phyloP scores from a whole-genome alignment of 495 filamentous ascomycete genomes.

The Podospora appendiculata region DNA sequence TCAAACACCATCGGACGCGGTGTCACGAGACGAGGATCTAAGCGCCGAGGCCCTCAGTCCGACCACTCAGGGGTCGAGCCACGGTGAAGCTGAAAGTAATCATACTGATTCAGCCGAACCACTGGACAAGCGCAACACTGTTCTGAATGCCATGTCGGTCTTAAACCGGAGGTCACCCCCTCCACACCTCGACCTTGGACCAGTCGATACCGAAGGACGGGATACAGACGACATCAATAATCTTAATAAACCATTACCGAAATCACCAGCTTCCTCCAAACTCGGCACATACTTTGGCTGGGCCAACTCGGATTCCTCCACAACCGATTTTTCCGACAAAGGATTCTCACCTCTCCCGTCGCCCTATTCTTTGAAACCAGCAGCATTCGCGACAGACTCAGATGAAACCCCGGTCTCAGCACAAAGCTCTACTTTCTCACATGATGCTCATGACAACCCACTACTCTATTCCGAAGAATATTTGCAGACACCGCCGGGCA shows the following conservation, averaged over 20 bases:
- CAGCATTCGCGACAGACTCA: conserved; percentile 18
- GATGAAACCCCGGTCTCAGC: conserved; percentile 33
- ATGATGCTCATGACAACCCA: conserved; percentile 22
- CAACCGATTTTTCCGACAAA: conserved; percentile 42
- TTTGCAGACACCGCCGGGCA: conserved; percentile 37
- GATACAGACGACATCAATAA: conserved; percentile 15
- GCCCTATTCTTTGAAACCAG: conserved; percentile 31
- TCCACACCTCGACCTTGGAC: conserved; percentile 39
- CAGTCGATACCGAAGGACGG: conserved; percentile 21
- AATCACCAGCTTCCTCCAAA: conserved; percentile 45
- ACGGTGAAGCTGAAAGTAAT: conserved; percentile 14
- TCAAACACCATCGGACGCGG: conserved; percentile 22
- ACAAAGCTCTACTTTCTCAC: conserved; percentile 19
- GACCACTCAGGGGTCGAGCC: conserved; percentile 26
- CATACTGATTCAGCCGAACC: conserved; percentile 14
- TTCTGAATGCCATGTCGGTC: conserved; percentile 35
- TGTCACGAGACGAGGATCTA: conserved; percentile 26
- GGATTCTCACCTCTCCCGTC: conserved; percentile 42
- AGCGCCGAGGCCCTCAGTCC: conserved; percentile 27
- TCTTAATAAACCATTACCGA: conserved; percentile 45
- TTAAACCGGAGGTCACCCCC: conserved; percentile 38
- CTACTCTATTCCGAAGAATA: conserved; percentile 38
- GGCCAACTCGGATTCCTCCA: conserved; percentile 35
- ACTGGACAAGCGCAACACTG: conserved; percentile 13
- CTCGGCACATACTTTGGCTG: conserved; percentile 47